These are phyloP conservation scores for Stemphylium beticola DNA, from an alignment of 2,329 filamentous ascomycete species.

Conservation along the genomic window DNA sequence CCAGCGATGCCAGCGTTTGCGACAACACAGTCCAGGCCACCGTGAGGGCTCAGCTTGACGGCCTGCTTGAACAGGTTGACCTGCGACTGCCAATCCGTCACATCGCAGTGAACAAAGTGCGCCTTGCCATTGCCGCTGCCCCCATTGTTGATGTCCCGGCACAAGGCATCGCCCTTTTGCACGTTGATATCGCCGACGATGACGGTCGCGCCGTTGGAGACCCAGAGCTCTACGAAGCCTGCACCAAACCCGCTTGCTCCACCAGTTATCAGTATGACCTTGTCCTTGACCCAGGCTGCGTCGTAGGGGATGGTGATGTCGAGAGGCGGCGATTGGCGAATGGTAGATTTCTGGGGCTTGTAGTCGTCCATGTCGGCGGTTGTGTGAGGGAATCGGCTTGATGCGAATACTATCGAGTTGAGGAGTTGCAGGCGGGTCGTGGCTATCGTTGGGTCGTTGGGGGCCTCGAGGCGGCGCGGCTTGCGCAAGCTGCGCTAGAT, in stretches of 20 bases:
- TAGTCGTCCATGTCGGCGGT: conserved; percentile 29
- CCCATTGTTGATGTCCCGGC: conserved; percentile 57
- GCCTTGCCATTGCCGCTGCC: conserved; percentile 52
- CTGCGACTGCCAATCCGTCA: conserved; percentile 69
- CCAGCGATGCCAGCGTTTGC: conserved; percentile 70
- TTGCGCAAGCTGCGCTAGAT: no score
- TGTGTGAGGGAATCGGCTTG: neutral
- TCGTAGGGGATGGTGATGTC: conserved; percentile 46
- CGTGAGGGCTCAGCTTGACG: conserved; percentile 59
- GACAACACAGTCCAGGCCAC: conserved; percentile 67
- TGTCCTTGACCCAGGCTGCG: conserved; percentile 46
- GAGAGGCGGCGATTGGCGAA: conserved; percentile 48
- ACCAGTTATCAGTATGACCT: conserved; percentile 49
- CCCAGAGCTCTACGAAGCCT: conserved; percentile 48
- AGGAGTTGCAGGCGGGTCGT: neutral
- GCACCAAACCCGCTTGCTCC: conserved; percentile 50
- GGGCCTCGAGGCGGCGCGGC: no score
- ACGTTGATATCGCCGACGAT: conserved; percentile 69
- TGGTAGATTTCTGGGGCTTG: conserved; percentile 25
- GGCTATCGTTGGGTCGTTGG: no score
- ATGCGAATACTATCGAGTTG: no score
- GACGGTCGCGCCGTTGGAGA: conserved; percentile 58
- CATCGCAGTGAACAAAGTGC: conserved; percentile 67
- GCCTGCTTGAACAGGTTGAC: conserved; percentile 68
- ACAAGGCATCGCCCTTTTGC: conserved; percentile 60